Conservation (phyloP, 306 rosid species). For the Prunus campanulata region DNA sequence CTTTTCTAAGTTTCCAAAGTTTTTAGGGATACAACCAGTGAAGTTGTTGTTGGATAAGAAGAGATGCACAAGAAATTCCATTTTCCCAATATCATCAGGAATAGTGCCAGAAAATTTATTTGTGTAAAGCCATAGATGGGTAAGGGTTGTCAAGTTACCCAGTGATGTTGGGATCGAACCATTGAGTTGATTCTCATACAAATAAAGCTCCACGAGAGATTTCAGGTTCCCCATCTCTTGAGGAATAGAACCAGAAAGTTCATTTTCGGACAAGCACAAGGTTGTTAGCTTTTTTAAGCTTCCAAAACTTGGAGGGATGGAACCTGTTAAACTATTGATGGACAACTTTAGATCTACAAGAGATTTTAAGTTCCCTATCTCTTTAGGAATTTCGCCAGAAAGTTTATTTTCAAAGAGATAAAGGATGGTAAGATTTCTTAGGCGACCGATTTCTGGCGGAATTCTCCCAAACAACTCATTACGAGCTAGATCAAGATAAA, state of each 20-base stretch:
- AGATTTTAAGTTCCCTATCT: neutral
- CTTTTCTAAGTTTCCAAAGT: too few species aligned
- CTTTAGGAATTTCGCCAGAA: neutral
- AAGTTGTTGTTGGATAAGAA: too few species aligned
- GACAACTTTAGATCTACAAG: too few species aligned
- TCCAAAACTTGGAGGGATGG: too few species aligned
- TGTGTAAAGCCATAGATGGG: neutral
- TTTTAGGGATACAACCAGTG: constrained; percentile 23
- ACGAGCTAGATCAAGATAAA: constrained; percentile 18
- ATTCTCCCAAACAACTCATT: constrained; percentile 19
- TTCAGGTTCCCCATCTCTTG: constrained; percentile 4
- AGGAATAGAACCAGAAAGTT: constrained; percentile 6
- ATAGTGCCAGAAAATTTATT: constrained; percentile 35
- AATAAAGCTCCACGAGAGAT: neutral
- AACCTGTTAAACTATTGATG: too few species aligned
- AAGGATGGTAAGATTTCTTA: neutral
- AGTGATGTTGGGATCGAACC: neutral
- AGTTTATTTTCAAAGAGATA: neutral
- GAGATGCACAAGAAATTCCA: too few species aligned
- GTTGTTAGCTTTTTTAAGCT: too few species aligned
- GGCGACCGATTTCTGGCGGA: neutral
- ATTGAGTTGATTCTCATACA: neutral
- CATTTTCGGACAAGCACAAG: neutral
- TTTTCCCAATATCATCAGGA: constrained; percentile 11
- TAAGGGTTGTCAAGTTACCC: constrained; percentile 9